Conservation (phyloP, 179 eudicot species). For the Silene coronaria region DNA sequence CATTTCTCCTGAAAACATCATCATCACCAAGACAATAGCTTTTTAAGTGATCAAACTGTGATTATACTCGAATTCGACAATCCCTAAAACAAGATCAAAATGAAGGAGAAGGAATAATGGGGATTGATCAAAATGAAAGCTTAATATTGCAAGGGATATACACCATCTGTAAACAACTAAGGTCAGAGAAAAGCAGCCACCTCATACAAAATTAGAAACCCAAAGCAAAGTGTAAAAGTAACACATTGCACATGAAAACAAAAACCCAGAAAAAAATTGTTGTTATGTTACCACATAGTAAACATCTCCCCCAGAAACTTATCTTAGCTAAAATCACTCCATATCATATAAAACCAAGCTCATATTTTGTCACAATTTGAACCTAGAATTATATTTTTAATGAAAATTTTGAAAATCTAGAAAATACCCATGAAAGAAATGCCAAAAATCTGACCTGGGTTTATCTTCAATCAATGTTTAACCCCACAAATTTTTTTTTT, state of each 20-base stretch:
- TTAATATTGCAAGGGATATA: conserved; percentile 31
- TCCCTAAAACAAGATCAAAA: background rate
- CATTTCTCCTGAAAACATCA: conserved; percentile 4
- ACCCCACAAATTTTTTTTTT: conserved; percentile 20
- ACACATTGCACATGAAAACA: conserved; percentile 50
- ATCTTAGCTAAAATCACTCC: conserved; percentile 2
- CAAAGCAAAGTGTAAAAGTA: conserved; percentile 17
- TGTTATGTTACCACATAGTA: conserved; percentile 15
- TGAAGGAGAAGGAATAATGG: background rate
- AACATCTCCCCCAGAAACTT: conserved; percentile 21
- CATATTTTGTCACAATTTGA: background rate
- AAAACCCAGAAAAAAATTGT: conserved; percentile 22
- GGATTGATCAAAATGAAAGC: conserved; percentile 11
- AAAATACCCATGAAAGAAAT: conserved; percentile 34
- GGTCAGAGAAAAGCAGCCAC: conserved; percentile 37
- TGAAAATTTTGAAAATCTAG: conserved; percentile 2
- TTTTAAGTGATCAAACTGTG: conserved; percentile 28
- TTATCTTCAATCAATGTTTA: conserved; percentile 25
- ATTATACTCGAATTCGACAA: background rate
- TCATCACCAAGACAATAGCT: conserved; percentile 3
- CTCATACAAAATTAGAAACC: conserved; percentile 30
- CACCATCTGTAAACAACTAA: conserved; percentile 35
- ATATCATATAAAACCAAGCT: background rate
- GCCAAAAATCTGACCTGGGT: conserved; percentile 45
- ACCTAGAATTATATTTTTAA: background rate